phyloP scores from a whole-genome alignment of 768 basidiomycete species.

The Tylopilus cervinicoccineus region DNA sequence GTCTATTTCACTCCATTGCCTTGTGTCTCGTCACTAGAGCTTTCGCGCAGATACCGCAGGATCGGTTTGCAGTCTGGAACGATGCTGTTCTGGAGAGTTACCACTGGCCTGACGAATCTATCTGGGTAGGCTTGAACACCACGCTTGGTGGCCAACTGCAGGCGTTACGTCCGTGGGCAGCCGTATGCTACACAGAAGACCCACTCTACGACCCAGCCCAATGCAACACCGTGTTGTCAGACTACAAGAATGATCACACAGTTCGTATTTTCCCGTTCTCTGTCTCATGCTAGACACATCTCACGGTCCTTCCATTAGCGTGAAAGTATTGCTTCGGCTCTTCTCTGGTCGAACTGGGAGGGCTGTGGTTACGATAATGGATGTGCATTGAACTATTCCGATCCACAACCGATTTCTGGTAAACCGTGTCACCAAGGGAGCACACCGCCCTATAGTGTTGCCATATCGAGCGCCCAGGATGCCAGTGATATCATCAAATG shows the following conservation, averaged over 20 bases:
- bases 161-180: constrained; percentile 17
- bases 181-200: constrained; percentile 3
- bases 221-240: constrained; percentile 9
- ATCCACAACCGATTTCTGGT: constrained; percentile 14
- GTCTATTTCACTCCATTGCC: background rate
- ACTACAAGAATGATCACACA: constrained; percentile 9
- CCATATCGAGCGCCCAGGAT: constrained; percentile 16
- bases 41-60: background rate
- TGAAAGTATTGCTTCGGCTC: constrained; percentile 14
- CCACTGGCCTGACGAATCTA: constrained; percentile 8
- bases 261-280: background rate
- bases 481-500: constrained; percentile 19
- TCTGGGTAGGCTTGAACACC: constrained; percentile 10
- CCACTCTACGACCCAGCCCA: constrained; percentile 3
- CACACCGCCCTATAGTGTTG: constrained; percentile 17
- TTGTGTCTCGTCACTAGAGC: background rate
- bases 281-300: background rate
- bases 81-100: background rate
- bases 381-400: constrained; percentile 15
- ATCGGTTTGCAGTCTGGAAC: background rate
- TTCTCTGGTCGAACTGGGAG: constrained; percentile 25
- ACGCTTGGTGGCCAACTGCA: constrained; percentile 9
- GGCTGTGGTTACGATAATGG: constrained; percentile 13
- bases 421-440: constrained; percentile 17
- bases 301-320: no score